Conservation (phyloP, 2,329 filamentous ascomycete genomes). For the Beauveria australis region DNA sequence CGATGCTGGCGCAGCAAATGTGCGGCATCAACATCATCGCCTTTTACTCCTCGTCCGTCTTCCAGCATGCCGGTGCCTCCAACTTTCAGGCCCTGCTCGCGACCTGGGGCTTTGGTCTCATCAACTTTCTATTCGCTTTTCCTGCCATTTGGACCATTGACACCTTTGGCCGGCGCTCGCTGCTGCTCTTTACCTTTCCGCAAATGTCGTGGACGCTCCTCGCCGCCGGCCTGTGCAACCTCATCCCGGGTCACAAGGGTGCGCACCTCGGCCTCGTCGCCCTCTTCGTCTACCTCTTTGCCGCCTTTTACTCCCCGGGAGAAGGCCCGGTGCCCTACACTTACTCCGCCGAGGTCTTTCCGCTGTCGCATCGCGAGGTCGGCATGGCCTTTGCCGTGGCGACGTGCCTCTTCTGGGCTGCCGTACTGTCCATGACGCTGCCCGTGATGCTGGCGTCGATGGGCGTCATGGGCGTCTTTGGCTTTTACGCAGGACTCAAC, state of each 20-base stretch:
- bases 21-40: conserved; percentile 66
- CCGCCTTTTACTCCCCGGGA: conserved; percentile 40
- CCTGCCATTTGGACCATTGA: conserved; percentile 54
- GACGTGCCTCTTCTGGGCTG: conserved; percentile 53
- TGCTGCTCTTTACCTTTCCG: conserved; percentile 36
- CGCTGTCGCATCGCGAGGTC: conserved; percentile 61
- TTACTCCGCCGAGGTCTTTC: conserved; percentile 63
- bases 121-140: conserved; percentile 51
- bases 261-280: conserved; percentile 38
- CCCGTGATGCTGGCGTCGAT: conserved; percentile 44
- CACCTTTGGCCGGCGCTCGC: conserved; percentile 44
- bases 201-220: conserved; percentile 34
- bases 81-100: conserved; percentile 50
- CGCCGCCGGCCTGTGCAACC: conserved; percentile 39
- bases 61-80: conserved; percentile 47
- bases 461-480: conserved; percentile 41
- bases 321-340: conserved; percentile 62
- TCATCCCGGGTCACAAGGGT: conserved; percentile 33
- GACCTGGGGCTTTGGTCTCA: conserved; percentile 49
- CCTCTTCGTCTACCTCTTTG: conserved; percentile 49
- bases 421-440: conserved; percentile 56
- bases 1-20: conserved; percentile 74
- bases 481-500: conserved; percentile 49
- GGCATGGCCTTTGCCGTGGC: conserved; percentile 65
- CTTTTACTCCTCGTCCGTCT: conserved; percentile 63